Conservation (phyloP, 495 filamentous ascomycete genomes). For the Thozetella sp. region DNA sequence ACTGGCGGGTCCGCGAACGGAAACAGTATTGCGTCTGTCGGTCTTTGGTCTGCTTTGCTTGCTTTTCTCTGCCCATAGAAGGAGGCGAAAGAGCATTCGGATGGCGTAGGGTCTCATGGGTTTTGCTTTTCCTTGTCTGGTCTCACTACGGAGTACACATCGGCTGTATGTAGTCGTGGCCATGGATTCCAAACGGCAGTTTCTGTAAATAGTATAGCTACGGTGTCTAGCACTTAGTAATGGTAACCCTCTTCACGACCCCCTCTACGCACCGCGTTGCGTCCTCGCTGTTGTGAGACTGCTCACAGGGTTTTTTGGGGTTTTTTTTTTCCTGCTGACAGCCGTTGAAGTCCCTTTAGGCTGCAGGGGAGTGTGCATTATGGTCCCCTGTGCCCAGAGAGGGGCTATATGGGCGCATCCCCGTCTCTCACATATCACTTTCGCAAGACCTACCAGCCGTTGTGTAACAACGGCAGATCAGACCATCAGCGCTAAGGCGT, state of each 20-base stretch:
- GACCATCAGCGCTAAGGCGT: neutral
- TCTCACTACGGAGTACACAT: neutral
- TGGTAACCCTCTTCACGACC: neutral
- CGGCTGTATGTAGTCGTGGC: too few species aligned
- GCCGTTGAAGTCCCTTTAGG: too few species aligned
- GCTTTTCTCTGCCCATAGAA: neutral
- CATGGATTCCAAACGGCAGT: neutral
- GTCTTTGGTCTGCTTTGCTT: conserved; percentile 1
- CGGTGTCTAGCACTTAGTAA: neutral
- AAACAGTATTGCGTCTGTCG: too few species aligned
- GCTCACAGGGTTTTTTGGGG: too few species aligned
- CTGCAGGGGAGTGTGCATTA: neutral
- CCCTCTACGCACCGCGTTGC: too few species aligned
- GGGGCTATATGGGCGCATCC: neutral
- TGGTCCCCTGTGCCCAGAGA: neutral
- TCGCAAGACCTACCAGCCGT: neutral
- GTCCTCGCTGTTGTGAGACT: too few species aligned
- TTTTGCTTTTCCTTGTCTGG: neutral
- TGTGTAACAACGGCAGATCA: neutral
- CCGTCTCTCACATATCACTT: neutral
- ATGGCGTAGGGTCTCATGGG: conserved; percentile 5
- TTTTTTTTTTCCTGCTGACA: too few species aligned
- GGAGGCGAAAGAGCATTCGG: conserved; percentile 6
- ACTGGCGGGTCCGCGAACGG: too few species aligned
- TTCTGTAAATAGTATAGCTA: conserved; percentile 3